A percentile compares a stretch with the other conserved stretches of the same genome.
Conservation (phyloP, 2,329 filamentous ascomycete genomes). For the Alternaria alternata region DNA sequence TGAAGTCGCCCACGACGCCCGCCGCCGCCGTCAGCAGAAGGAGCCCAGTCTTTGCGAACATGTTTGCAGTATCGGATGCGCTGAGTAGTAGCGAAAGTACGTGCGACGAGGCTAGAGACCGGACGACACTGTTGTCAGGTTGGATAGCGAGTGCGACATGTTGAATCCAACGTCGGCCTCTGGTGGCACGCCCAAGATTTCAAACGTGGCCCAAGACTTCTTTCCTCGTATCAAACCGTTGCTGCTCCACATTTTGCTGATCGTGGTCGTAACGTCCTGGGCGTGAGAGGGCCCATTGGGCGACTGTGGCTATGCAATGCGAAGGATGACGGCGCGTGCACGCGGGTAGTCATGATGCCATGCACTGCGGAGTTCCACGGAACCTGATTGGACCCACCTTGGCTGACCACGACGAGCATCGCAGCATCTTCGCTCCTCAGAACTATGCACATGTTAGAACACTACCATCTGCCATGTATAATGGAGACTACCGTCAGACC, state of each 20-base stretch:
- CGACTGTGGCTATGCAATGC: slow-evolving; percentile 13
- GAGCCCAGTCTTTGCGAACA: slow-evolving; percentile 24
- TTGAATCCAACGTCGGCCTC: background rate
- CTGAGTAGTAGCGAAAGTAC: slow-evolving; percentile 2
- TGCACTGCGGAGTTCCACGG: background rate
- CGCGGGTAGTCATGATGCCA: background rate
- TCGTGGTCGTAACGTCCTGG: slow-evolving; percentile 12
- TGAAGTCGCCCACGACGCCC: slow-evolving; percentile 37
- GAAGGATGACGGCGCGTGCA: background rate
- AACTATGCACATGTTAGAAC: background rate
- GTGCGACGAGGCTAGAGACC: background rate
- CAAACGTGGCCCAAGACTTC: slow-evolving; percentile 13
- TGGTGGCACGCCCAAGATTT: slow-evolving; percentile 7
- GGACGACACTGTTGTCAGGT: slow-evolving; percentile 1
- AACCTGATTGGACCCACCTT: background rate
- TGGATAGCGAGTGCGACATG: background rate
- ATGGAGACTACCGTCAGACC: no score
- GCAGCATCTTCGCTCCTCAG: background rate
- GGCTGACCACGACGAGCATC: background rate
- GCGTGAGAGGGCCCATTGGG: slow-evolving; percentile 1
- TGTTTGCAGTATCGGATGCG: slow-evolving; percentile 7
- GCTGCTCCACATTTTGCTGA: slow-evolving; percentile 21
- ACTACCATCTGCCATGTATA: background rate
- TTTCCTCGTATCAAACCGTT: slow-evolving; percentile 20
- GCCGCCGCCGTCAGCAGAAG: slow-evolving; percentile 26